phyloP scores from a whole-genome alignment of 805 yeast species.

The Debaryomyces tyrocola region DNA sequence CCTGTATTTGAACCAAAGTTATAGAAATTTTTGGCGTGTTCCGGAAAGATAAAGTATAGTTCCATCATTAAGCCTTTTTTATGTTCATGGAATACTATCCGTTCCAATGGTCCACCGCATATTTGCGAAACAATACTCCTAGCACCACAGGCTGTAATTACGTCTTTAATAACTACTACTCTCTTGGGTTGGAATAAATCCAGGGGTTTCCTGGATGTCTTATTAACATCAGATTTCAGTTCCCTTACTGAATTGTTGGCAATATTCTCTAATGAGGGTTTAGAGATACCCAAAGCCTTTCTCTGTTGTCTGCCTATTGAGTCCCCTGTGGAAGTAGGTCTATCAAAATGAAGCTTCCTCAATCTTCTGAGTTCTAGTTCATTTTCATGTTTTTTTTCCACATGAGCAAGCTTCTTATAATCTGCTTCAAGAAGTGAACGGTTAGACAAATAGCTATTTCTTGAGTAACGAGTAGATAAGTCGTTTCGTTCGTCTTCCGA shows the following conservation, averaged over 20 bases:
- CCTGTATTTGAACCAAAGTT: conserved; percentile 49
- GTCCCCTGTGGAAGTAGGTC: not conserved
- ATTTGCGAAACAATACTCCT: conserved; percentile 53
- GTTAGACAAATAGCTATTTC: not conserved
- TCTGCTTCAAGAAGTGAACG: not conserved
- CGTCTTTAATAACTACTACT: conserved; percentile 35
- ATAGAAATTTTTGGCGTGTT: conserved; percentile 56
- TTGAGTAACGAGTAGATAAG: not conserved
- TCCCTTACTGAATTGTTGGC: not conserved
- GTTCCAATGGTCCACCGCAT: conserved; percentile 71
- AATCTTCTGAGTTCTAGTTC: conserved; percentile 3
- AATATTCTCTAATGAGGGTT: conserved; percentile 4
- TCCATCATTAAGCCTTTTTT: conserved; percentile 28
- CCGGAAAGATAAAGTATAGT: conserved; percentile 51
- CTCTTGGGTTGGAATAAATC: conserved; percentile 14
- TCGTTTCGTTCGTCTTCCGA: not conserved
- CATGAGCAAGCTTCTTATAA: not conserved
- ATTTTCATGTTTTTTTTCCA: conserved; percentile 4
- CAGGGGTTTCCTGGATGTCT: conserved; percentile 1
- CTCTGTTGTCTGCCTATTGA: not conserved
- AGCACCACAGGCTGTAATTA: conserved; percentile 46
- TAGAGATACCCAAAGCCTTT: conserved; percentile 4
- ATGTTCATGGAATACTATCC: conserved; percentile 30
- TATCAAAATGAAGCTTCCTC: conserved; percentile 2
- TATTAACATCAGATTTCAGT: not conserved